phyloP scores from a whole-genome alignment of 2,329 filamentous ascomycete genomes.

The Ceratocystis huliohia region DNA sequence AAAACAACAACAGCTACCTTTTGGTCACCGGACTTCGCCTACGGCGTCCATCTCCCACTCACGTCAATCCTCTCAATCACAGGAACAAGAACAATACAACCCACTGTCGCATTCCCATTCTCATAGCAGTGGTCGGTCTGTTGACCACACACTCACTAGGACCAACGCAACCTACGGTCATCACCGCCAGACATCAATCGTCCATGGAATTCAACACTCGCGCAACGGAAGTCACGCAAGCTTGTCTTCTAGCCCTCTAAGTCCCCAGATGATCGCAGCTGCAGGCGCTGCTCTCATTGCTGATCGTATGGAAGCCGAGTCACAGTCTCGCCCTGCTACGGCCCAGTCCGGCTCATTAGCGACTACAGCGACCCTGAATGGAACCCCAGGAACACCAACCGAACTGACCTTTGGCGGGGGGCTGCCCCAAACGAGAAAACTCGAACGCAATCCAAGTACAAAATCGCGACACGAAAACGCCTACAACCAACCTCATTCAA shows the following conservation, averaged over 20 bases:
- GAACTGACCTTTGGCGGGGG: slow-evolving; percentile 33
- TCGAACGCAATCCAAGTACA: slow-evolving; percentile 48
- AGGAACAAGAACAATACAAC: slow-evolving; percentile 35
- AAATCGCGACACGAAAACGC: slow-evolving; percentile 58
- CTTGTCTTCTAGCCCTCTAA: slow-evolving; percentile 70
- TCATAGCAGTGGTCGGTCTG: slow-evolving; percentile 31
- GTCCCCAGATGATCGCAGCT: slow-evolving; percentile 70
- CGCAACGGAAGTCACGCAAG: slow-evolving; percentile 79
- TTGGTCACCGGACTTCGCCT: slow-evolving; percentile 22
- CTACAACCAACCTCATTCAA: slow-evolving; percentile 40
- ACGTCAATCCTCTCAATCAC: slow-evolving; percentile 41
- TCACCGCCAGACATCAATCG: slow-evolving; percentile 91
- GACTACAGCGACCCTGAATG: slow-evolving; percentile 25
- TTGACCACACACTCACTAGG: slow-evolving; percentile 32
- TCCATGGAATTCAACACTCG: slow-evolving; percentile 88
- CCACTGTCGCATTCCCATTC: slow-evolving; percentile 25
- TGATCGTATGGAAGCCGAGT: slow-evolving; percentile 39
- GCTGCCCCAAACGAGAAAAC: slow-evolving; percentile 37
- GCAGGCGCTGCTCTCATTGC: slow-evolving; percentile 43
- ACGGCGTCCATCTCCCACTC: slow-evolving; percentile 37
- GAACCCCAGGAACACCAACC: slow-evolving; percentile 32
- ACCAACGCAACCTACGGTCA: slow-evolving; percentile 59
- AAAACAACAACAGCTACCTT: neutral
- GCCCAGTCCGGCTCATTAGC: slow-evolving; percentile 32
- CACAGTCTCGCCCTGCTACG: slow-evolving; percentile 33